These are phyloP conservation scores for Lupinus albus DNA, from an alignment of 306 rosid genomes.

Conservation along the genomic window DNA sequence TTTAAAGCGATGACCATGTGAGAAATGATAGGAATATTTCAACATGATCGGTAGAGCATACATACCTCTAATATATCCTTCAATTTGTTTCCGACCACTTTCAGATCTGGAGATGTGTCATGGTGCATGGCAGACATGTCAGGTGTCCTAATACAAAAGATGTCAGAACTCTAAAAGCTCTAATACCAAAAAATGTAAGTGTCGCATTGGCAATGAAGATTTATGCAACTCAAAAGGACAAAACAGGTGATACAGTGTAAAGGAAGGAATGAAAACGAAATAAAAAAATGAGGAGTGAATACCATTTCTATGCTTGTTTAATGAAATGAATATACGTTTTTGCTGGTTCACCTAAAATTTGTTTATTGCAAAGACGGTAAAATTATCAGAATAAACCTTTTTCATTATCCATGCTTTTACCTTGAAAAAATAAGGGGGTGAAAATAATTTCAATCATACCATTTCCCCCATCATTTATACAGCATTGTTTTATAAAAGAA, in stretches of 20 bases:
- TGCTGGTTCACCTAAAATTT: neutral
- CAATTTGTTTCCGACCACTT: slow-evolving; percentile 72
- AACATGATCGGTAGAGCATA: neutral
- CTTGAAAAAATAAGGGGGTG: neutral
- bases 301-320: neutral
- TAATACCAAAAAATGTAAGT: slow-evolving; percentile 1
- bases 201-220: neutral
- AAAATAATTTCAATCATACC: slow-evolving; percentile 1
- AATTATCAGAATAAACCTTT: neutral
- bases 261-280: neutral
- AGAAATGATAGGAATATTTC: slow-evolving; percentile 9
- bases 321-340: neutral
- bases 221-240: slow-evolving; percentile 19
- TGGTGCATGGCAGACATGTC: slow-evolving; percentile 93
- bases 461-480: slow-evolving; percentile 8
- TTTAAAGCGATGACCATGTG: neutral
- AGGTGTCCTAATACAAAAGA: slow-evolving; percentile 71
- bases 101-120: slow-evolving; percentile 80
- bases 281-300: neutral
- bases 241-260: slow-evolving; percentile 11
- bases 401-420: neutral
- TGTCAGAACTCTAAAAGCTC: slow-evolving; percentile 37
- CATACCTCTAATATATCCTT: slow-evolving; percentile 80
- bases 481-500: too few relatives aligned
- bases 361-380: slow-evolving; percentile 13